Evolutionary conservation across 192 early-diverging fungal genomes (phyloP), one percentile per base, ranked within the genome.

Genomic region (Borealophlyctis nickersoniae): DNA sequence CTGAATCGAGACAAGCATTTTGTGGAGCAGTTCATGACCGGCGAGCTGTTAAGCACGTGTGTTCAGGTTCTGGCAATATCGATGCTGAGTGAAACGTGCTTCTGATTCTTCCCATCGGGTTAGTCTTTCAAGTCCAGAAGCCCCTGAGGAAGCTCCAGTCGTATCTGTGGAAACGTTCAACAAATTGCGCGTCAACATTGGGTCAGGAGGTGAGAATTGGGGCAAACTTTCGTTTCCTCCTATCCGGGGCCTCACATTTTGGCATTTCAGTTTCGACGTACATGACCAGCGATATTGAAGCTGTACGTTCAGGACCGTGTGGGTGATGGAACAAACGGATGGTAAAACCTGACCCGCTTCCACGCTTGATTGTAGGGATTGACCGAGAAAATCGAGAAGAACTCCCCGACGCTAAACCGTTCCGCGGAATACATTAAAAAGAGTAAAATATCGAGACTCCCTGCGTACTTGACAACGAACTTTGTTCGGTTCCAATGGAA

Each of bases 401-500:
- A 81, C 56, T 98, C 95, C 0, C 79, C 87, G 24, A 82, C 90
- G 0, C 77, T 97, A 49, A 86, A 81, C 11, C 82, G 92, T 7
- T 84, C 85, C 14, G 94, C 95, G 1, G 74, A 80, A 30, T 98
- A 97, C 70, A 83, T 78, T 48, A 88, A 89, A 49, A 83, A 72
- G 1, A 86, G 85, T 49, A 79, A 86, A 28, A 89, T 99, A 22
- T 87, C 81, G 3, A 84, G 97, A 2, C 73, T 99, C 32, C 97
- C 97, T 0, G 69, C 78, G 16, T 99, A 99, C 71, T 70, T 99
- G 53, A 87, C 93, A 0, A 79, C 96, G 23, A 83, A 92, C 60
- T 99, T 95, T 74, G 88, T 94, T 34, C 86, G 96, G 19, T 97
- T 98, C 74, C 95, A 91, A 79, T 99, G 95, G 95, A 96, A 94